Percentiles rank a stretch among this genome's conserved stretches.
Conservation (phyloP, 2,329 filamentous ascomycete species). For the Scedosporium apiospermum region DNA sequence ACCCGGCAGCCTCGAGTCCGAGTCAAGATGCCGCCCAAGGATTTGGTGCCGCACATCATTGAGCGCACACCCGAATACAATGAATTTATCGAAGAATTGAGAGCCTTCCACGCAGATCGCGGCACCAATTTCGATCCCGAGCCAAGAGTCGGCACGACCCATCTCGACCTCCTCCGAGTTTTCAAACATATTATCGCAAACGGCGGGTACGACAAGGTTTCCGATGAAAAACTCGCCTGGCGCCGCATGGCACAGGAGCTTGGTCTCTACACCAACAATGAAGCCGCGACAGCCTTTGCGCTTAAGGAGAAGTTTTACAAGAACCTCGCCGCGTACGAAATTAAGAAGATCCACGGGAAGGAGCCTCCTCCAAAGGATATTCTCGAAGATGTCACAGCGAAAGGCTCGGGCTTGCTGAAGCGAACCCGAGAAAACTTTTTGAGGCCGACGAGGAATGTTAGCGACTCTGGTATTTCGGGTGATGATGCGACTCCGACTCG, state of each 20-base stretch:
- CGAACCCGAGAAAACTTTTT: conserved; percentile 69
- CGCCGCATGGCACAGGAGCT: conserved; percentile 69
- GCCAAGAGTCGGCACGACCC: conserved; percentile 68
- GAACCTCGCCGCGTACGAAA: conserved; percentile 80
- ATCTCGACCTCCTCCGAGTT: conserved; percentile 68
- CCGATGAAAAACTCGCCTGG: conserved; percentile 78
- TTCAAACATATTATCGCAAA: conserved; percentile 68
- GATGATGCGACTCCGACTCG: conserved; percentile 50
- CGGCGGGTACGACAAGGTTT: conserved; percentile 81
- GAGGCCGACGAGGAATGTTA: conserved; percentile 39
- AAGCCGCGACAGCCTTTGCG: conserved; percentile 74
- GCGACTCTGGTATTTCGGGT: conserved; percentile 49
- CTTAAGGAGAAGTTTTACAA: conserved; percentile 87
- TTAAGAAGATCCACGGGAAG: conserved; percentile 64
- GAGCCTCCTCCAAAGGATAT: conserved; percentile 84
- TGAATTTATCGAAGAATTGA: conserved; percentile 66
- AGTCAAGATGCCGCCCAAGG: conserved; percentile 23
- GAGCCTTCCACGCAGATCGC: conserved; percentile 66
- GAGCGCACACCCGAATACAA: conserved; percentile 62
- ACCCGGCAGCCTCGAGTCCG: neutral
- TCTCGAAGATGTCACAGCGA: conserved; percentile 77
- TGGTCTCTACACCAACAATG: conserved; percentile 63
- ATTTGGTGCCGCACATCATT: conserved; percentile 34
- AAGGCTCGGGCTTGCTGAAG: conserved; percentile 69
- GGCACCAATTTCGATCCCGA: conserved; percentile 72